Evolutionary conservation across 495 filamentous ascomycete genomes (phyloP), one percentile per base, ranked within the genome.

Genomic region (Penicillium angulare): DNA sequence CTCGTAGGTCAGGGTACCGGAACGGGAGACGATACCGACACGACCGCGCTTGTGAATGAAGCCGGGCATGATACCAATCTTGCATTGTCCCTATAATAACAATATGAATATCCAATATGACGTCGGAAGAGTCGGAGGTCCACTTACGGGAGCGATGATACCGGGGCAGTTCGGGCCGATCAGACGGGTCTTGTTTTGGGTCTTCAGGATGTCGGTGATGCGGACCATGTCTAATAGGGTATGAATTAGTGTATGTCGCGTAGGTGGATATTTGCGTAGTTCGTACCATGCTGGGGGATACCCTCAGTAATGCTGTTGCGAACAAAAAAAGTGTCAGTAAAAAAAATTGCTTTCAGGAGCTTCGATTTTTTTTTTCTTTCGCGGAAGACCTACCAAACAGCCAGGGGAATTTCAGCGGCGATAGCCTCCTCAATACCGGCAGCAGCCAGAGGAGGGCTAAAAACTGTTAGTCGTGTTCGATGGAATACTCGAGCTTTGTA

Each of bases 21-120:
- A 97, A 56, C 93, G 87, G 61, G 91, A 96, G 72, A 99, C 93
- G 70, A 99, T 97, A 67, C 93, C 93, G 65, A 99, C 87, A 62
- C 93, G 90, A 56, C 93, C 93, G 64, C 93, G 90, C 83, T 99
- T 97, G 83, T 99, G 93, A 78, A 99, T 97, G 81, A 97, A 96
- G 61, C 93, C 93, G 35, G 93, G 93, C 93, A 99, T 99, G 77
- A 99, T 99, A 65, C 93, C 93, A 69, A 99, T 99, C 79, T 99
- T 99, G 84, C 93, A 99, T 86, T 96, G 93, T 54, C 92, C 93
- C 85, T 88, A 61, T 32, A 60, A n/a, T n/a, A 40, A 57, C 52
- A 12, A 23, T 32, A 40, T 29, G 15, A 34, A 27, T 45, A 61
- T 56, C 16, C 53, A 13, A 53, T 45, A 23, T 33, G 23, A 21